phyloP scores from a whole-genome alignment of 2,329 filamentous ascomycete genomes.

The Alternaria postmessia region DNA sequence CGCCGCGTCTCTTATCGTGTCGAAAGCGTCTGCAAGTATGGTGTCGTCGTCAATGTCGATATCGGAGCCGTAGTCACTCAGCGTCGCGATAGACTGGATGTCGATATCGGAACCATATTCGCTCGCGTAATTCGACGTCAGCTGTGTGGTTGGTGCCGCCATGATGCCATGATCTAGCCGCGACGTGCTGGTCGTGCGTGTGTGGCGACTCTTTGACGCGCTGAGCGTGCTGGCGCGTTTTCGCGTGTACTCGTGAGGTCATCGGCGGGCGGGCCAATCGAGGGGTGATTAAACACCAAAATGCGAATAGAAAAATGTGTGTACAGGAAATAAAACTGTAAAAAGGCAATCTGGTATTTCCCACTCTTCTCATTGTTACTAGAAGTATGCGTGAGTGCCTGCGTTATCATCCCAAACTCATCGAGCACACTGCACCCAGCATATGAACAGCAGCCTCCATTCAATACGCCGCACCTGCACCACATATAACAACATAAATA shows the following conservation, averaged over 20 bases:
- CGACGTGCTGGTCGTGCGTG: conserved; percentile 8
- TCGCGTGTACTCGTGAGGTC: conserved; percentile 28
- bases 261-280: conserved; percentile 13
- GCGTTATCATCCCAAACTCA: no score
- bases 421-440: no score
- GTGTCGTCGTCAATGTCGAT: conserved; percentile 68
- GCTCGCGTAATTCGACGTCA: conserved; percentile 46
- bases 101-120: conserved; percentile 72
- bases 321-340: no score
- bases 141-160: conserved; percentile 24
- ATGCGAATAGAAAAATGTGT: not conserved
- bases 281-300: conserved; percentile 2
- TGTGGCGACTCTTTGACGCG: conserved; percentile 21
- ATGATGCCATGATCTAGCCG: conserved; percentile 36
- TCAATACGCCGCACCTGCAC: no score
- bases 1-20: conserved; percentile 14
- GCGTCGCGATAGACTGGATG: conserved; percentile 49
- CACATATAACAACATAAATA: no score
- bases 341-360: no score
- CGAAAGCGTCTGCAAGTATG: conserved; percentile 29
- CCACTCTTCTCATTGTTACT: no score
- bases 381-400: no score
- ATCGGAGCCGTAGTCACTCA: conserved; percentile 72
- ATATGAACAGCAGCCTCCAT: no score
- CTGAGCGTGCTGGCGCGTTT: conserved; percentile 18